Evolutionary conservation across 2,329 filamentous ascomycete genomes (phyloP).

Genomic region (Cryoendolithus antarcticus): DNA sequence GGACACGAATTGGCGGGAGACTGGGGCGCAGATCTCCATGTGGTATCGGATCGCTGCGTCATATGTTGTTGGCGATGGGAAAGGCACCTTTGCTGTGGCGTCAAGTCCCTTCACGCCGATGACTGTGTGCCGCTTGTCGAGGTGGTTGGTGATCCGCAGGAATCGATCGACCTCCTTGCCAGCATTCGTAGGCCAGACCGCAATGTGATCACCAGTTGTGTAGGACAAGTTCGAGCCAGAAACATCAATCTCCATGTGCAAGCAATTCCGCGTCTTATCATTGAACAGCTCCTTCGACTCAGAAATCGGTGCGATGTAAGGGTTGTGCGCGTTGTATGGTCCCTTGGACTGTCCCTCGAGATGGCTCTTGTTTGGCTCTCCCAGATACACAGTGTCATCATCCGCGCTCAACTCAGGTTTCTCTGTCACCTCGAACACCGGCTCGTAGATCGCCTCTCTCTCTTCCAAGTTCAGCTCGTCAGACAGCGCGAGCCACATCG

Average conservation of each 20-base stretch:
- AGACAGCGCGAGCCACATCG: conserved; percentile 85
- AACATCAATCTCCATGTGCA: conserved; percentile 92
- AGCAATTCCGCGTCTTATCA: conserved; percentile 81
- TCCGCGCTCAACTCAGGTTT: conserved; percentile 54
- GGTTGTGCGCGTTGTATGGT: conserved; percentile 81
- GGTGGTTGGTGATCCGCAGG: conserved; percentile 63
- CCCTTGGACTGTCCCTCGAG: conserved; percentile 73
- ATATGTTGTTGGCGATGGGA: conserved; percentile 93
- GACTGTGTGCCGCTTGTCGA: conserved; percentile 65
- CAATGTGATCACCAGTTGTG: conserved; percentile 94
- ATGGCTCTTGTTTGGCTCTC: conserved; percentile 73
- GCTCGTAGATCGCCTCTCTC: conserved; percentile 91
- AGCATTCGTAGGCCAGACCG: conserved; percentile 92
- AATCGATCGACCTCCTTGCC: conserved; percentile 87
- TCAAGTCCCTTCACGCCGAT: conserved; percentile 85
- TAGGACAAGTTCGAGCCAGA: conserved; percentile 81
- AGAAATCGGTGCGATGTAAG: conserved; percentile 81
- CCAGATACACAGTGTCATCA: conserved; percentile 75
- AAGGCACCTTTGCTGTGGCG: conserved; percentile 91
- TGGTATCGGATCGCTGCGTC: conserved; percentile 90
- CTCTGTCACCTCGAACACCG: conserved; percentile 73
- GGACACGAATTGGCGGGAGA: conserved; percentile 89
- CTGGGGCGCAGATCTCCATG: conserved; percentile 88
- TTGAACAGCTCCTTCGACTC: conserved; percentile 87
- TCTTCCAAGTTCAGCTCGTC: conserved; percentile 82